Evolutionary conservation across 768 basidiomycete genomes (phyloP).

Genomic region (Tulasnella sp.): DNA sequence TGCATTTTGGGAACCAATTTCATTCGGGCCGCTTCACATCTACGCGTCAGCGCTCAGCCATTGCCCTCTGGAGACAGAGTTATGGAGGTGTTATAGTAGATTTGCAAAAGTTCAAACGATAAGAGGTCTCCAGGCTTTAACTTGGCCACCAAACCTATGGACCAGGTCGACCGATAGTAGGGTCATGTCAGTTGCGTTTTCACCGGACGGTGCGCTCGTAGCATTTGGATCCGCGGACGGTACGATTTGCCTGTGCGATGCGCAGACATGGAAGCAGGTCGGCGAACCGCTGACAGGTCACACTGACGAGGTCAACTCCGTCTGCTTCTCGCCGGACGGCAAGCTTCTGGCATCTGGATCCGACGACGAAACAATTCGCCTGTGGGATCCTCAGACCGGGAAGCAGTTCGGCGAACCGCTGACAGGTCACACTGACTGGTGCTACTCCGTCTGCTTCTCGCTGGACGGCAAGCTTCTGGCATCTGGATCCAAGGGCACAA

Average conservation of each 20-base stretch:
- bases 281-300: background rate
- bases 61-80: background rate
- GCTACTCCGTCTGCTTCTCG: background rate
- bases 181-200: background rate
- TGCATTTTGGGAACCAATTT: background rate
- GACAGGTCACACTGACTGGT: background rate
- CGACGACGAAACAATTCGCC: background rate
- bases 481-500: conserved; percentile 14
- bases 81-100: background rate
- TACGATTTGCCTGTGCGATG: background rate
- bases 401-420: background rate
- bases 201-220: background rate
- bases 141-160: background rate
- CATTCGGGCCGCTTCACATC: background rate
- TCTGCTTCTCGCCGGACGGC: background rate
- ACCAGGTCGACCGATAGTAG: background rate
- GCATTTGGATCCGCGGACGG: background rate
- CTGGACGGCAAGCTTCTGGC: conserved; percentile 1
- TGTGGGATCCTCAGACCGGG: conserved; percentile 30
- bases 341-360: background rate
- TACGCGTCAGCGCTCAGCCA: background rate
- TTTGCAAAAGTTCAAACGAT: too few relatives aligned
- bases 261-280: background rate
- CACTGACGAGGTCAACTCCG: background rate
- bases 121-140: background rate